Evolutionary conservation across 495 filamentous ascomycete genomes (phyloP), one percentile per base, ranked within the genome.

Genomic region (Talaromyces adpressus): DNA sequence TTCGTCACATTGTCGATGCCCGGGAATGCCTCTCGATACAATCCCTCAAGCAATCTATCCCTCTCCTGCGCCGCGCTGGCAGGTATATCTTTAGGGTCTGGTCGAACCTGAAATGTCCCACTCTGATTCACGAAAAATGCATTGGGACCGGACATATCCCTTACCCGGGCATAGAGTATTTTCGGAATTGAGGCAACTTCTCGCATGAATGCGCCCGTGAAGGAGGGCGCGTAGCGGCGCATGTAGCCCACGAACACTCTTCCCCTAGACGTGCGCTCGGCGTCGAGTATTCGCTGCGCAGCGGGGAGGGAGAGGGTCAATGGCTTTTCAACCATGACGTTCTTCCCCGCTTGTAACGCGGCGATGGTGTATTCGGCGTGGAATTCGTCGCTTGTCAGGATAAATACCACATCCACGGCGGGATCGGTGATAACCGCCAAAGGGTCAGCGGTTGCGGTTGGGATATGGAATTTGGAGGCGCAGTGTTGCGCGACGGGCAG

Each of bases 301-400:
- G 72, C 75, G 2, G 67, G 71, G 49, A 77, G 66, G 62, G 71
- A 75, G 57, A 82, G 66, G 59, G 81, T 76, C 14, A 86, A 67
- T 1, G 83, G 85, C 52, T 82, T 80, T 65, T 86, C 82, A 34
- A 86, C 71, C 66, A 87, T 77, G 63, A 81, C 79, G 54, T 81
- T 70, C 66, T 87, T 87, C 25, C 74, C 76, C 7, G 76, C 66
- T 60, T 78, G 53, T 1, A 87, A 72, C 9, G 82, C 83, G 22
- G 74, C 70, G 49, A 85, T 71, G 47, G 76, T 78, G 67, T 81
- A 75, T 52, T 70, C 59, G 51, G 74, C 79, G 68, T 85, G 85
- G 64, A 71, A 81, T 59, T 79, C 81, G 63, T 83, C 78, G 34
- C 77, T 71, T 61, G 78, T 79, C 66, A 80, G 73, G 69, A 80